Evolutionary conservation across 768 basidiomycete genomes (phyloP).

Genomic region (Tulasnella sp.): DNA sequence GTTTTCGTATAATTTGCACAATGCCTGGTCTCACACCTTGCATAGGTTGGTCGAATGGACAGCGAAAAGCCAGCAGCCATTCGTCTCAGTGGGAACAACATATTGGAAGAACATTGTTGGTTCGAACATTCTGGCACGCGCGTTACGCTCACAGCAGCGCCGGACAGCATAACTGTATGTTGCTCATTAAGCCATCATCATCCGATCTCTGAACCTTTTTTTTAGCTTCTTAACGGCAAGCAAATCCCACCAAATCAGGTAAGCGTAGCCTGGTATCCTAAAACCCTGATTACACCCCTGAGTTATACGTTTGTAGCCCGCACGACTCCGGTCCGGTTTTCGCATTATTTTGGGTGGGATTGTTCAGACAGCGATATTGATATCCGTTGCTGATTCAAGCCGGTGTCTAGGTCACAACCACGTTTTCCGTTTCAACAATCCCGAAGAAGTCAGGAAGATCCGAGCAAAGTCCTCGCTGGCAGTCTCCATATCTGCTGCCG

Average conservation of each 20-base stretch:
- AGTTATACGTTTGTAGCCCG: conserved; percentile 50
- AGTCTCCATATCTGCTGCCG: conserved; percentile 65
- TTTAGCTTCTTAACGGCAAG: conserved; percentile 93
- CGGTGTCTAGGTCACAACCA: conserved; percentile 78
- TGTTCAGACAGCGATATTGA: not conserved
- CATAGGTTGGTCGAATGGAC: conserved; percentile 83
- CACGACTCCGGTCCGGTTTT: conserved; percentile 90
- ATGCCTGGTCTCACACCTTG: not conserved
- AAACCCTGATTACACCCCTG: not conserved
- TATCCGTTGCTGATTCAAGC: conserved; percentile 24
- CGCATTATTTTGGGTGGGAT: conserved; percentile 89
- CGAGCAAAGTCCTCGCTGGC: conserved; percentile 73
- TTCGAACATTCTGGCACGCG: conserved; percentile 86
- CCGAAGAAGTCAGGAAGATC: conserved; percentile 90
- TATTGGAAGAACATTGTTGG: conserved; percentile 88
- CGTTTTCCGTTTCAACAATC: conserved; percentile 96
- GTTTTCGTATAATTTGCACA: conserved; percentile 26
- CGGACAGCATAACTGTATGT: conserved; percentile 81
- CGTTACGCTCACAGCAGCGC: conserved; percentile 78
- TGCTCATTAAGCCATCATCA: not conserved
- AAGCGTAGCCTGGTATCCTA: conserved; percentile 40
- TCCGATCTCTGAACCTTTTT: conserved; percentile 24
- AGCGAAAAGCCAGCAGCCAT: conserved; percentile 83
- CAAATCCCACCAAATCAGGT: conserved; percentile 79
- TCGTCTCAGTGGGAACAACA: conserved; percentile 88